A percentile compares a stretch with the other conserved stretches of the same genome.
phyloP scores from a whole-genome alignment of 306 rosid species.

The Benincasa hispida region DNA sequence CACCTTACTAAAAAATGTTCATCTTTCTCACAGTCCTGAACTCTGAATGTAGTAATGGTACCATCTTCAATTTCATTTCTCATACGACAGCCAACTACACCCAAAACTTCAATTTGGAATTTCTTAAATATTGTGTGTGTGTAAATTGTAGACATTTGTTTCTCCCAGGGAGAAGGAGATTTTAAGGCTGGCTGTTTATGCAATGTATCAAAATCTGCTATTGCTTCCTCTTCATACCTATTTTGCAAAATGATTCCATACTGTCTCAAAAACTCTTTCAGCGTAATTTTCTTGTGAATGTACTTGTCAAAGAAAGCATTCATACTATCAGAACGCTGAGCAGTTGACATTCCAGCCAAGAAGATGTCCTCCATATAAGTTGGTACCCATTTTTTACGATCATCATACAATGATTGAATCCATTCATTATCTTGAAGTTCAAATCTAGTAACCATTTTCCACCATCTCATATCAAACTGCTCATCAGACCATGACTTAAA shows the following conservation, averaged over 20 bases:
- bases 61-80: conserved; percentile 59
- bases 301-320: conserved; percentile 85
- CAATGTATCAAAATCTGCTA: conserved; percentile 87
- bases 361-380: conserved; percentile 55
- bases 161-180: conserved; percentile 97
- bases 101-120: conserved; percentile 84
- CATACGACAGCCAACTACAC: conserved; percentile 87
- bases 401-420: conserved; percentile 57
- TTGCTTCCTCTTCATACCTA: conserved; percentile 77
- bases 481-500: conserved; percentile 80
- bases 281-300: conserved; percentile 73
- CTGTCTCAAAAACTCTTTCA: conserved; percentile 77
- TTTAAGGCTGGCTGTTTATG: conserved; percentile 90
- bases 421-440: conserved; percentile 67
- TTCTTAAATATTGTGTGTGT: conserved; percentile 83
- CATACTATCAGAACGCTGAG: conserved; percentile 77
- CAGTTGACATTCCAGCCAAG: conserved; percentile 73
- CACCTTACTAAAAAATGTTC: conserved; percentile 55
- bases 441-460: conserved; percentile 71
- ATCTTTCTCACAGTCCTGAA: conserved; percentile 75
- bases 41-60: conserved; percentile 39
- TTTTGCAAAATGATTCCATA: conserved; percentile 71
- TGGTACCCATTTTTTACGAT: conserved; percentile 85
- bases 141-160: conserved; percentile 79
- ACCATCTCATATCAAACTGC: conserved; percentile 84